Evolutionary conservation across 768 basidiomycete species (phyloP).

Genomic region (Auriscalpium orientale): DNA sequence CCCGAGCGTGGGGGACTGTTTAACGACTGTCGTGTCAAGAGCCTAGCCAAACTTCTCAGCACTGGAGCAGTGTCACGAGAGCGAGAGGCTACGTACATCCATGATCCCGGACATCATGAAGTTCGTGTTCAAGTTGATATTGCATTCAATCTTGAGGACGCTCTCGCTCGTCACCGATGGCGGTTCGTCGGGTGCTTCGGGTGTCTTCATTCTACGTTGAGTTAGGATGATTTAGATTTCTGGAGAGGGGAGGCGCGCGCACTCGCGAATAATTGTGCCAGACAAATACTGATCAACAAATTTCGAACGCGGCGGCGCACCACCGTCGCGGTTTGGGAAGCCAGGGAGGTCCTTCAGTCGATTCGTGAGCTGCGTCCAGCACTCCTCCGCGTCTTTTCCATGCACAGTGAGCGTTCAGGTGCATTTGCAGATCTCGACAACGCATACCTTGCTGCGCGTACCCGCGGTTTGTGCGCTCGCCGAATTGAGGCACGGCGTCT

Average conservation of each 20-base stretch:
- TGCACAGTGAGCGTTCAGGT: neutral
- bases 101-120: conserved; percentile 82
- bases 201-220: conserved; percentile 57
- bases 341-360: conserved; percentile 66
- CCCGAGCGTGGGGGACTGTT: conserved; percentile 71
- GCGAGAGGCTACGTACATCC: conserved; percentile 43
- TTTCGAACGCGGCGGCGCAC: conserved; percentile 24
- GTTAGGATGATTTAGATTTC: neutral
- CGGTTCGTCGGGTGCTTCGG: conserved; percentile 77
- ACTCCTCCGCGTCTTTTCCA: conserved; percentile 75
- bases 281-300: conserved; percentile 80
- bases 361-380: conserved; percentile 69
- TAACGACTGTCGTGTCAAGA: conserved; percentile 81
- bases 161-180: conserved; percentile 56
- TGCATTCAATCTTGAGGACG: conserved; percentile 87
- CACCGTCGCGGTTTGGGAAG: conserved; percentile 19
- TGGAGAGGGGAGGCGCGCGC: conserved; percentile 11
- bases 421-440: neutral
- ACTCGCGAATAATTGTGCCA: conserved; percentile 73
- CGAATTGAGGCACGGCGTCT: conserved; percentile 84
- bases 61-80: neutral
- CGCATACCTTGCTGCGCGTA: conserved; percentile 66
- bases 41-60: conserved; percentile 38
- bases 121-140: conserved; percentile 81
- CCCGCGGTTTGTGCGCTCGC: conserved; percentile 48